phyloP scores from a whole-genome alignment of 768 basidiomycete genomes.

The Coprinellus aureogranulatus region DNA sequence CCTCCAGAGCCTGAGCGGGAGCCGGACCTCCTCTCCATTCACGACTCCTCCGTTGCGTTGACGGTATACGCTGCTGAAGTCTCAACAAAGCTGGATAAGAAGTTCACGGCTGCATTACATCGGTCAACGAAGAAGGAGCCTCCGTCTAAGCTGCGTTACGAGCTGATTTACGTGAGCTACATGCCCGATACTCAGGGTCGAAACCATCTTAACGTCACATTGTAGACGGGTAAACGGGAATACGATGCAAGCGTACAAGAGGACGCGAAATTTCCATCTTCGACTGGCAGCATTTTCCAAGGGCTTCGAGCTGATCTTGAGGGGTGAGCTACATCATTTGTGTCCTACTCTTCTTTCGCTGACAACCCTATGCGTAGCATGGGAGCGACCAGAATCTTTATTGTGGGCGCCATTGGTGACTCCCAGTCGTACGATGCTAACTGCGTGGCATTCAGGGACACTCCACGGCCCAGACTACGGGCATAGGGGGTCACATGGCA shows the following conservation, averaged over 20 bases:
- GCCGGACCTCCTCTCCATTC: slow-evolving; percentile 37
- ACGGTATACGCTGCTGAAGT: slow-evolving; percentile 68
- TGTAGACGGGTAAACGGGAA: slow-evolving; percentile 72
- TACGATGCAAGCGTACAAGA: slow-evolving; percentile 73
- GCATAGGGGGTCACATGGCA: slow-evolving; percentile 61
- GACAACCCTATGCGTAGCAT: slow-evolving; percentile 33
- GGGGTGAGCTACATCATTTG: slow-evolving; percentile 44
- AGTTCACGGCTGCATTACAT: slow-evolving; percentile 69
- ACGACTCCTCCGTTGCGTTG: slow-evolving; percentile 55
- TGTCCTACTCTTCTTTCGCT: not conserved
- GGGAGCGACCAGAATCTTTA: slow-evolving; percentile 78
- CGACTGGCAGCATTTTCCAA: slow-evolving; percentile 80
- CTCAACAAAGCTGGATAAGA: slow-evolving; percentile 61
- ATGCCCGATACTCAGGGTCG: not conserved
- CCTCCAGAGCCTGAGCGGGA: slow-evolving; percentile 29
- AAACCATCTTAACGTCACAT: not conserved
- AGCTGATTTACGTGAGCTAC: slow-evolving; percentile 75
- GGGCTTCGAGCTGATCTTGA: slow-evolving; percentile 85
- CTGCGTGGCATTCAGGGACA: slow-evolving; percentile 67
- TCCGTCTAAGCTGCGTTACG: slow-evolving; percentile 68
- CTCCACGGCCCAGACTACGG: slow-evolving; percentile 90
- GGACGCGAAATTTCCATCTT: slow-evolving; percentile 55
- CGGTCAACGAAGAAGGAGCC: slow-evolving; percentile 95
- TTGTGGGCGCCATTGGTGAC: slow-evolving; percentile 43
- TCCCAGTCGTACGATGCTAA: not conserved